These are phyloP conservation scores for Somion occarium DNA, from an alignment of 1,284 basidiomycete genomes.

Conservation along the genomic window DNA sequence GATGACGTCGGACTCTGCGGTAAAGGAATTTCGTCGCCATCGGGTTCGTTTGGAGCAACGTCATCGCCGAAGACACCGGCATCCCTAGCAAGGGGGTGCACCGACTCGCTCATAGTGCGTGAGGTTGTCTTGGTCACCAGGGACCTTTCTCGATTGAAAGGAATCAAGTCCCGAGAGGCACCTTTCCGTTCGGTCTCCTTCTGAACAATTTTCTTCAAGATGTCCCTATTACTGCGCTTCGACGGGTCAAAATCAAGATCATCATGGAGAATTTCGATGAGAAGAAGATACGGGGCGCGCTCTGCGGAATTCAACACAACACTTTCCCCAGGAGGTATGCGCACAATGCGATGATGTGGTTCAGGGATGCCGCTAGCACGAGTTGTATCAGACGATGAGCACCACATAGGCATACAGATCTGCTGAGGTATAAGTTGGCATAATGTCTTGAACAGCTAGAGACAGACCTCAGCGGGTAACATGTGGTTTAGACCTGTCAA, in stretches of 20 bases:
- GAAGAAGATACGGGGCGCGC: constrained; percentile 88
- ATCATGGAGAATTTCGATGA: constrained; percentile 88
- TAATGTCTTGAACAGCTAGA: constrained; percentile 7
- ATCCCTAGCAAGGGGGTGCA: constrained; percentile 12
- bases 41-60: neutral
- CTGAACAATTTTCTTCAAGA: constrained; percentile 77
- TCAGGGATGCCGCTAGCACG: constrained; percentile 39
- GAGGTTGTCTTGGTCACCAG: constrained; percentile 7
- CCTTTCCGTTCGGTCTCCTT: constrained; percentile 64
- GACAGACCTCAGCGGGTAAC: constrained; percentile 81
- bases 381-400: constrained; percentile 64
- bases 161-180: constrained; percentile 45
- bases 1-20: neutral
- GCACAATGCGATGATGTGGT: constrained; percentile 92
- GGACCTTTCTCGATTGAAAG: constrained; percentile 20
- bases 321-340: constrained; percentile 96
- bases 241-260: constrained; percentile 94
- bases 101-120: constrained; percentile 8
- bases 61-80: constrained; percentile 17
- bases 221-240: constrained; percentile 81
- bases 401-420: constrained; percentile 99
- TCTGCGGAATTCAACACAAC: constrained; percentile 99
- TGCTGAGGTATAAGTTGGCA: constrained; percentile 24
- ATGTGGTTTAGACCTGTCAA: constrained; percentile 95
- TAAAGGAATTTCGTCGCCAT: neutral